Base-by-base conservation (phyloP, 2,329 filamentous ascomycete species). In the Teratosphaeria viscida region DNA sequence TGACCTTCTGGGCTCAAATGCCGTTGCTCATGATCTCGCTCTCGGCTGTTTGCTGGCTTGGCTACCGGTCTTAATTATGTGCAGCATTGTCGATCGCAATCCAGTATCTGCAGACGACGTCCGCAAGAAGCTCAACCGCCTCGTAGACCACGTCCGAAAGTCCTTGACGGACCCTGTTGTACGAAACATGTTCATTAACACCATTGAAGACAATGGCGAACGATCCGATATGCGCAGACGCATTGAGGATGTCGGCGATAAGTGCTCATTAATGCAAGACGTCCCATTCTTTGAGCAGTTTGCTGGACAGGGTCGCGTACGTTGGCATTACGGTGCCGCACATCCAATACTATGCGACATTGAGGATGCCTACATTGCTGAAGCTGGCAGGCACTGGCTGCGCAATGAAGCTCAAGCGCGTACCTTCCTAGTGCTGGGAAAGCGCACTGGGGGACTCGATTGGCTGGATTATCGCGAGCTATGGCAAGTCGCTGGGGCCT, bases 1-100 rank as follows among this genome's bases (percentile, higher is more conserved):
- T 47, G 68, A 65, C 1, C 62, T 68, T 5, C 56, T 76, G 0
- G 77, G 76, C 1, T 62, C 72, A 11, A 76, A 76, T 39, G 68
- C 73, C 2, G 75, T 73, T 1, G 76, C 77, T 0, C 77, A 79
- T 55, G 74, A 77, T 58, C 70, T 79, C 0, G 74, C 77, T 1
- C 62, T 80, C 0, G 78, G 78, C 2, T 65, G 77, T 37, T 58
- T 79, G 4, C 68, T 79, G 3, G 71, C 74, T 5, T 80, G 77
- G 78, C 69, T 80, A 2, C 77, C 77, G 0, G 67, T 79, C 7
- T 63, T 79, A 6, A 75, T 79, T 37, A 66, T 77, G 43, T 71
- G 73, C 47, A 74, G 72, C 1, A 78, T 79, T 27, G 71, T 78
- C 2, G 78, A 80, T 60, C 72, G 77, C 16, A 79, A 79, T 57